A percentile compares a stretch with the other conserved stretches of the same genome.
These are phyloP conservation scores for Medicago lupulina DNA, from an alignment of 306 rosid genomes.

Conservation along the genomic window DNA sequence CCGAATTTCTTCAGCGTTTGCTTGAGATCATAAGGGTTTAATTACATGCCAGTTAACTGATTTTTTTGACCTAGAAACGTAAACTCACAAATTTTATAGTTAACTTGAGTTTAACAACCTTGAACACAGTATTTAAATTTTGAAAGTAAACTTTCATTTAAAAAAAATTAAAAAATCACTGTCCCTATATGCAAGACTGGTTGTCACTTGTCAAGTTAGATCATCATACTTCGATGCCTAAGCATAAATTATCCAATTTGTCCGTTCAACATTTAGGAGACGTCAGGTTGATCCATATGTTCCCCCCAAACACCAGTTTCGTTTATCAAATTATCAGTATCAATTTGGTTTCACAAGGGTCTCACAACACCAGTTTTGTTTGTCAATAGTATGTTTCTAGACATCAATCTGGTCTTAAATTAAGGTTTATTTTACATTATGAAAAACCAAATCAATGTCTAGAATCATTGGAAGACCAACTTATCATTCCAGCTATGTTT, in stretches of 20 bases:
- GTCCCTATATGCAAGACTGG: constrained; percentile 3
- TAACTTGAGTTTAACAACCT: too few species aligned
- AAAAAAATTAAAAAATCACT: neutral
- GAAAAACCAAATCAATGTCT: neutral
- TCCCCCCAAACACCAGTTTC: too few species aligned
- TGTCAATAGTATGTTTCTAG: neutral
- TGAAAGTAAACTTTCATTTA: neutral
- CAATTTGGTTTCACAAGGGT: too few species aligned
- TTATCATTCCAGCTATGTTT: neutral
- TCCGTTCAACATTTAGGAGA: neutral
- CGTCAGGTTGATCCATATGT: too few species aligned
- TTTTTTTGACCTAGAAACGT: neutral
- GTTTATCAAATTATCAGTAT: too few species aligned
- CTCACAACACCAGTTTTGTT: neutral
- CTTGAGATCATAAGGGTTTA: too few species aligned
- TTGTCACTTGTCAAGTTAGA: neutral
- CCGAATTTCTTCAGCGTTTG: too few species aligned
- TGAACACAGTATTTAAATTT: neutral
- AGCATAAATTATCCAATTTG: neutral
- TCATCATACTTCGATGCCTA: neutral
- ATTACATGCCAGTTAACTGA: neutral
- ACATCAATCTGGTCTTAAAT: too few species aligned
- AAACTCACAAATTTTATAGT: too few species aligned
- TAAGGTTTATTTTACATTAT: neutral
- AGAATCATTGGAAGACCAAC: constrained; percentile 1